A percentile compares a stretch with the other conserved stretches of the same genome.
Conservation (phyloP, 2,329 filamentous ascomycete genomes). For the Cladosporium halotolerans region DNA sequence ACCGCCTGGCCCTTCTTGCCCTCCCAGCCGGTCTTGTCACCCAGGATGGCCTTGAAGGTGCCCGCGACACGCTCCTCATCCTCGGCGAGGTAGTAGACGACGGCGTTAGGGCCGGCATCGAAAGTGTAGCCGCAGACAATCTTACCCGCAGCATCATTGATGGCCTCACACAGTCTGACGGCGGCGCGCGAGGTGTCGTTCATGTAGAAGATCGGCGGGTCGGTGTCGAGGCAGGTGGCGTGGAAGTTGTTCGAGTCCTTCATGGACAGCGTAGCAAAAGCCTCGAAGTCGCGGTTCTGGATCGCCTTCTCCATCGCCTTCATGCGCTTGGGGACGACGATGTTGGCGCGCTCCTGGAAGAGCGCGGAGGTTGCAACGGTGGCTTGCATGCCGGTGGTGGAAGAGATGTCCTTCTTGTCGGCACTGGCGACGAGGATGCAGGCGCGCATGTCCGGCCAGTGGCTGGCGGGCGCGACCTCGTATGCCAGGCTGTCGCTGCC, state of each 20-base stretch:
- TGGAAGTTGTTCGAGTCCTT: constrained; percentile 97
- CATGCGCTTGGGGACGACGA: constrained; percentile 80
- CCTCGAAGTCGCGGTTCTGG: constrained; percentile 68
- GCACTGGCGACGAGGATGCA: constrained; percentile 86
- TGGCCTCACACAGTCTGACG: constrained; percentile 79
- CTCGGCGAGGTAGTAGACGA: constrained; percentile 88
- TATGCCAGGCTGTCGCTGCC: constrained; percentile 84
- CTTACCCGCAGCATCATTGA: constrained; percentile 74
- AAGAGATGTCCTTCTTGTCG: constrained; percentile 91
- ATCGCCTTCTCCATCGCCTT: constrained; percentile 77
- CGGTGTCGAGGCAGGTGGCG: constrained; percentile 87
- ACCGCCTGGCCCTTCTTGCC: constrained; percentile 46
- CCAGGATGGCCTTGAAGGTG: constrained; percentile 64
- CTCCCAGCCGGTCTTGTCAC: constrained; percentile 65
- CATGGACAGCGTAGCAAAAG: constrained; percentile 89
- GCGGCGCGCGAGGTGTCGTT: constrained; percentile 88
- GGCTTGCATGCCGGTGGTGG: constrained; percentile 92
- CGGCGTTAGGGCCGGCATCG: constrained; percentile 92
- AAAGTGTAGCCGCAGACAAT: constrained; percentile 92
- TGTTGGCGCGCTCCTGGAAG: constrained; percentile 68
- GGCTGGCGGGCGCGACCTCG: constrained; percentile 76
- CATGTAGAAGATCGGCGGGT: constrained; percentile 97
- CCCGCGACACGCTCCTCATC: constrained; percentile 68
- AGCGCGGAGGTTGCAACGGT: constrained; percentile 88
- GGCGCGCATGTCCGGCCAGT: constrained; percentile 95